A percentile compares a stretch with the other conserved stretches of the same genome.
These are phyloP conservation scores for Syzygium syzygioides DNA, from an alignment of 441 rosid species.

Conservation along the genomic window DNA sequence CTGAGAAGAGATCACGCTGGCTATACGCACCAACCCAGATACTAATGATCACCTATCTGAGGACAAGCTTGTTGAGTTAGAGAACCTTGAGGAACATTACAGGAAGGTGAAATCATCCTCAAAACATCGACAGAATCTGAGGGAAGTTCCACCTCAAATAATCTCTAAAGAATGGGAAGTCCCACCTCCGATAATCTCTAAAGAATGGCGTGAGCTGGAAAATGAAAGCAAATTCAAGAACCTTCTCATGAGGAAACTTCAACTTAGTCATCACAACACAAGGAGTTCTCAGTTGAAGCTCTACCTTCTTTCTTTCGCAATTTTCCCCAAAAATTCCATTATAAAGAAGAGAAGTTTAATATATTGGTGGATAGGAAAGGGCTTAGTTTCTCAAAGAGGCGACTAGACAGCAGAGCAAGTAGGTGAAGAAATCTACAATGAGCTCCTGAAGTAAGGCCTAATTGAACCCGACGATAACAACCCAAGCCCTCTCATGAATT, in stretches of 20 bases:
- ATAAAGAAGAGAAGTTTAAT: conserved; percentile 4
- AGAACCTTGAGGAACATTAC: rapidly evolving
- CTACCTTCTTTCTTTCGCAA: not conserved
- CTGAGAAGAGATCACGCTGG: rapidly evolving
- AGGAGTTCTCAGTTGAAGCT: rapidly evolving
- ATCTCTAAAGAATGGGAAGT: not conserved
- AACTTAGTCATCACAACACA: rapidly evolving
- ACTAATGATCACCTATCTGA: rapidly evolving
- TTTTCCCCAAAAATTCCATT: not conserved
- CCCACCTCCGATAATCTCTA: not conserved
- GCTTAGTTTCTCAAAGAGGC: not conserved
- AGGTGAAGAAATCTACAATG: not conserved
- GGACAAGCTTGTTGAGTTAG: rapidly evolving
- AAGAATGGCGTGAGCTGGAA: not conserved
- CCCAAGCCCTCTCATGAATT: not conserved
- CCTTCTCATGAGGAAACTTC: not conserved
- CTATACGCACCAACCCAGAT: rapidly evolving
- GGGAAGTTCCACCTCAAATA: not conserved
- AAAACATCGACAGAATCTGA: rapidly evolving
- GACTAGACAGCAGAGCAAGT: not conserved
- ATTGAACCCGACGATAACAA: not conserved
- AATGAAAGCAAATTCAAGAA: not conserved
- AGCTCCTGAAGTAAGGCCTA: not conserved
- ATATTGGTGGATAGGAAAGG: conserved; percentile 13
- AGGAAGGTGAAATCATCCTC: rapidly evolving